Base-by-base conservation (phyloP, 148 eudicot species). In the Heliosperma pusillum region DNA sequence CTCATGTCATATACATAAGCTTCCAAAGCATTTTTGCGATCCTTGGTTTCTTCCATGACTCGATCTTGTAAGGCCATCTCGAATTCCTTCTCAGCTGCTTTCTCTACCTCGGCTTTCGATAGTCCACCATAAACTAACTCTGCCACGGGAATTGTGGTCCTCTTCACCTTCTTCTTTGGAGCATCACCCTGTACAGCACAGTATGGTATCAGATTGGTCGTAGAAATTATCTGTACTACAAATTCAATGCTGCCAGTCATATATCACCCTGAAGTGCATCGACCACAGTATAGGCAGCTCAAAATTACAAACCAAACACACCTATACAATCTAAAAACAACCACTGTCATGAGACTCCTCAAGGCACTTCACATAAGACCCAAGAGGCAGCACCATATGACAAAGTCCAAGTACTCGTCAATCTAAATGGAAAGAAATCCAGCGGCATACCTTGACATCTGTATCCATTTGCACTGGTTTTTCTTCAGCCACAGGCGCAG, bases 31-130 rank as follows among this genome's bases (percentile, higher is more conserved):
- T 93, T 93, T 83, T 93, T 93, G 72, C 83, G 82, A 75, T 93
- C 98, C 71, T 93, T 93, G 24, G 98, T 93, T 72, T 93, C 98
- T 78, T 93, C 98, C 98, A 93, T 93, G 24, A 90, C 86, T 12
- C 97, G 87, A 70, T 93, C 97, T 82, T 91, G 98, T 72, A 93
- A 80, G 69, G 98, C 98, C 97, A 93, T 89, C 84, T 93, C 98
- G 84, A 83, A 89, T 74, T 93, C 98, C 75, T 89, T 89, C 79
- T 93, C 98, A 75, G 85, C 89, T 27, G 97, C 97, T 71, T 91
- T 91, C 55, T 89, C 87, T 63, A 93, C 80, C 77, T 91, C 98
- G 3, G 65, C 78, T 80, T 82, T 83, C 17, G 81, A 77, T 74
- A 93, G 61, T 50, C 79, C 97, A 29, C 98, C 97, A 81, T 85